Evolutionary conservation across 768 basidiomycete genomes (phyloP), one percentile per base, ranked within the genome.

Genomic region (Baorangia bicolor): DNA sequence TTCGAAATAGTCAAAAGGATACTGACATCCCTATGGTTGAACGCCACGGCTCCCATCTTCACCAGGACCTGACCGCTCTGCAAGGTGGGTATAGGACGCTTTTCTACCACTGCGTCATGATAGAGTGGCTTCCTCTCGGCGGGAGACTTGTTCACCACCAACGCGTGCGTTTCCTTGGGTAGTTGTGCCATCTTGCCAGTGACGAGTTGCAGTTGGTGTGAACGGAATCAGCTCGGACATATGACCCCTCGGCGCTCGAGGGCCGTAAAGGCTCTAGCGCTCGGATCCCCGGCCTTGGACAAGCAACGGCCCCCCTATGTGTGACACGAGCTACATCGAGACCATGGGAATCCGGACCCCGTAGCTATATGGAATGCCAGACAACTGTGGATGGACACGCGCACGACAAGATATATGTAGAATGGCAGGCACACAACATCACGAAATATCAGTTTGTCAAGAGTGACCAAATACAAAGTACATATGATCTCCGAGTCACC

Each of bases 21-120:
- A 63, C 66, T 47, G 56, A 88, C 88, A 63, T 91, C 90, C 64
- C 86, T 78, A 64, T 86, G 90, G 66, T 94, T 94, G 75, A 90
- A 90, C 16, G 81, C 84, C 0, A 78, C 88, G 14, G 90, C 88
- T 20, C 73, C 76, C 49, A 91, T 81, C 67, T 79, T 82, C 10
- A 92, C 86, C 9, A 89, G 75, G 1, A 92, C 69, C 68, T 92
- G 76, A 2, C 82, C 86, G 0, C 68, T 56, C 55, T 80, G 74
- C 51, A 90, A 75, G 54, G 50, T 25, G 9, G 82, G 80, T 39
- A 90, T 67, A 0, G 78, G 75, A 41, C 69, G 74, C 34, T 80
- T 74, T 48, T 81, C 77, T 12, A 91, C 51, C 7, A 75, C 72
- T 0, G 81, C 83, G 56, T 88, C 84, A 62, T 90, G 77, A 59